phyloP scores from a whole-genome alignment of 345 rosid species.

The Heritiera fomes region DNA sequence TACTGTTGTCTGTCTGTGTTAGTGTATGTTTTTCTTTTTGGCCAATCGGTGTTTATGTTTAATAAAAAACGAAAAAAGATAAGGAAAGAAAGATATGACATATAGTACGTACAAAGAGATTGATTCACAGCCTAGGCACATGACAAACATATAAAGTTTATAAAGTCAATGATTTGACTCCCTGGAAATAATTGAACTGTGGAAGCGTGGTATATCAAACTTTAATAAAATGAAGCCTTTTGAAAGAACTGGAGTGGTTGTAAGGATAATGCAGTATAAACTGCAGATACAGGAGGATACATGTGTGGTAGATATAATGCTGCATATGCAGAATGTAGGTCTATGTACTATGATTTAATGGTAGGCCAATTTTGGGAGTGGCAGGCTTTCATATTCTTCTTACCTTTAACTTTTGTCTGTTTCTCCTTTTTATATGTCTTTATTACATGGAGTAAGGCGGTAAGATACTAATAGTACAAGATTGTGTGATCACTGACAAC shows the following conservation, averaged over 20 bases:
- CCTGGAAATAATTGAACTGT: conserved; percentile 9
- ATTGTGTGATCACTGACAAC: not conserved
- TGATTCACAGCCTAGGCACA: not conserved
- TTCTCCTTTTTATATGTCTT: conserved; percentile 8
- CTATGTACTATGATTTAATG: not conserved
- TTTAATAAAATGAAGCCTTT: conserved; percentile 2
- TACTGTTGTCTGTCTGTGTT: not conserved
- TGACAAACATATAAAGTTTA: not conserved
- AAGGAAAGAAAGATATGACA: not conserved
- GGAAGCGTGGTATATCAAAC: not conserved
- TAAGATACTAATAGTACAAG: not conserved
- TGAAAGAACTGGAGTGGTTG: conserved; percentile 2
- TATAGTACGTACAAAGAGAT: not conserved
- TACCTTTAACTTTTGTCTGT: not conserved
- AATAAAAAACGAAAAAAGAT: not conserved
- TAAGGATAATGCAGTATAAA: not conserved
- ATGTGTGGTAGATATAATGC: conserved; percentile 1
- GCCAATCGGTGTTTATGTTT: not conserved
- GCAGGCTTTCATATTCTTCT: not conserved
- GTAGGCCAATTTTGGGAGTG: conserved; percentile 6
- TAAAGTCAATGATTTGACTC: conserved; percentile 7
- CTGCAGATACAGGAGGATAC: not conserved
- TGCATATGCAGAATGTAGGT: not conserved
- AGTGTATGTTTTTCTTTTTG: not conserved
- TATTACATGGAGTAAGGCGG: not conserved